A percentile compares a stretch with the other conserved stretches of the same genome.
Conservation (phyloP, 345 rosid genomes). For the Gossypioides kirkii region DNA sequence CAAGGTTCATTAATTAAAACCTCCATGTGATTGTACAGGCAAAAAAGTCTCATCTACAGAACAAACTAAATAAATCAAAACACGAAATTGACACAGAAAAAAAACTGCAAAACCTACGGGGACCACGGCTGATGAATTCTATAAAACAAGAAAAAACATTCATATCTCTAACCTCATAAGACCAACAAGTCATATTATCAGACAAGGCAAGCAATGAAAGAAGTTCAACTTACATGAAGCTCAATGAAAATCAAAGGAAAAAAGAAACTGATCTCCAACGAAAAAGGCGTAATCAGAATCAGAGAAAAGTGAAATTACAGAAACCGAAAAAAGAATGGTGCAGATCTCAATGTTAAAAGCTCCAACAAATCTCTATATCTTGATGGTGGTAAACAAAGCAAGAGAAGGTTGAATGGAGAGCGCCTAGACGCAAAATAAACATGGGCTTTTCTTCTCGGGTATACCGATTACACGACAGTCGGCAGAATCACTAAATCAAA, state of each 20-base stretch:
- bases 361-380: conserved; percentile 6
- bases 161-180: conserved; percentile 6
- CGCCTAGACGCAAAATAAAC: background rate
- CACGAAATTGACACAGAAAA: background rate
- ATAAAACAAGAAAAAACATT: background rate
- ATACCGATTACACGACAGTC: background rate
- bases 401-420: background rate
- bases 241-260: background rate
- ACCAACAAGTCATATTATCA: background rate
- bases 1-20: background rate
- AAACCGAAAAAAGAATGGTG: background rate
- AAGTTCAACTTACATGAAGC: conserved; percentile 6
- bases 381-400: background rate
- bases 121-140: background rate
- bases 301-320: background rate
- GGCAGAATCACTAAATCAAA: background rate
- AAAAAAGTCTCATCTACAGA: background rate
- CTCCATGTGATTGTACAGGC: background rate
- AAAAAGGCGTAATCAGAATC: background rate
- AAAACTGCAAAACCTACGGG: background rate
- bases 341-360: conserved; percentile 4
- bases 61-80: background rate
- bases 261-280: background rate
- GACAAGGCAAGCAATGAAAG: background rate
- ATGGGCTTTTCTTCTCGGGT: background rate